Evolutionary conservation across 2,329 filamentous ascomycete genomes (phyloP).

Genomic region (Colletotrichum echinochloae): DNA sequence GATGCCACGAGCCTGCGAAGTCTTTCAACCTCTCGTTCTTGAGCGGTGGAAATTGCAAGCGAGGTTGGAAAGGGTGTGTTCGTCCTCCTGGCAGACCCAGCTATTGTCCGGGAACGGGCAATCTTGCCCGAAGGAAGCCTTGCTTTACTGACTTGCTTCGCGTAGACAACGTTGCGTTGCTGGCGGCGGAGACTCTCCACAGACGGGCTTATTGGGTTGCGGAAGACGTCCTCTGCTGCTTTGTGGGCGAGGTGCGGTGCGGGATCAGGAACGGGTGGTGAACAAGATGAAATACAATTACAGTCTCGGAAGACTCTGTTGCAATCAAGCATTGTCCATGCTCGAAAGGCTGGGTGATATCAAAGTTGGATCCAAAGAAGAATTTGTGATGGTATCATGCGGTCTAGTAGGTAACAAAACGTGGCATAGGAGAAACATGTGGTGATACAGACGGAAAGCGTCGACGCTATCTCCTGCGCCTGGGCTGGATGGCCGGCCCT

Average conservation of each 20-base stretch:
- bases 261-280: constrained; percentile 24
- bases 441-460: constrained; percentile 20
- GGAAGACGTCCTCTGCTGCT: constrained; percentile 49
- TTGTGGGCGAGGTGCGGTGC: constrained; percentile 44
- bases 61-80: background rate
- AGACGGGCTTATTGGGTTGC: constrained; percentile 48
- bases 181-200: constrained; percentile 49
- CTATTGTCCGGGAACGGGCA: background rate
- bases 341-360: constrained; percentile 45
- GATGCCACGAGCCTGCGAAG: constrained; percentile 20
- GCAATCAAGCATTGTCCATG: constrained; percentile 57
- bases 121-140: constrained; percentile 46
- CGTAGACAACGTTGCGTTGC: constrained; percentile 52
- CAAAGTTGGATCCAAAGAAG: constrained; percentile 47
- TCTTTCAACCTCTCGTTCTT: constrained; percentile 19
- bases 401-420: constrained; percentile 39
- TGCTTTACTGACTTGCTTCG: constrained; percentile 50
- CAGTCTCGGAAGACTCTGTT: constrained; percentile 52
- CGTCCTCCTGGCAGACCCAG: background rate
- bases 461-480: constrained; percentile 5
- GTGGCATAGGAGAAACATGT: constrained; percentile 32
- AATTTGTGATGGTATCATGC: constrained; percentile 38
- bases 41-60: background rate
- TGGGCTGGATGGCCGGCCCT: background rate
- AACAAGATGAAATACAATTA: constrained; percentile 32